Evolutionary conservation across 495 filamentous ascomycete species (phyloP), one percentile per base, ranked within the genome.

Genomic region (Neurospora sp.): DNA sequence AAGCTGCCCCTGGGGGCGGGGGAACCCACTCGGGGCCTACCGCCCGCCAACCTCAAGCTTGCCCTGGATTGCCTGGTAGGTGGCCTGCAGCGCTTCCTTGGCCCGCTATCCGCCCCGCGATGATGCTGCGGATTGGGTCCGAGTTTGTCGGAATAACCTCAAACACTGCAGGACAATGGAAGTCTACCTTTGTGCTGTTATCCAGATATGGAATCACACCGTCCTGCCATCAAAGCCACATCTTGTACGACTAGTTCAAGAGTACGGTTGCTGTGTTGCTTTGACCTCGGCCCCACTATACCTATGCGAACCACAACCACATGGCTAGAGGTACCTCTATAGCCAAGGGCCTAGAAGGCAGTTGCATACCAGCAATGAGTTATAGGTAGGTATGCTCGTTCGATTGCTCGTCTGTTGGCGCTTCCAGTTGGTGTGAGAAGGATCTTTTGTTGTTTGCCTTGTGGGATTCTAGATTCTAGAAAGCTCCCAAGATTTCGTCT

Each of bases 221-320:
- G 22, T 7, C 14, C 27, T 66, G 53, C 53, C 53, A 61, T 27
- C 12, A 61, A 61, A 61, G 53, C 22, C 53, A 66, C 53, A 35
- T 66, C 5, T 66, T 66, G 53, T 66, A 35, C 53, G 53, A 66
- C 53, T 61, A 35, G 35, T 35, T 35, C 35, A 35, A 35, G 35
- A 35, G 35, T 35, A 35, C 22, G 22, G 22, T 53, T 40, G 39
- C 70, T 41, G 38, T 22, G 48, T 22, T 73, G 40, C 44, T 70
- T 66, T 46, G 61, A 70, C 68, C 53, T 75, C 74, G 73, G 27
- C 27, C 53, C 53, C 53, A 35, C 27, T 7, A 31, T 61, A n/a
- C n/a, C n/a, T n/a, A 61, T 61, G 53, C 22, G 53, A 61, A 61
- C 53, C 27, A 66, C 20, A 59, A 59, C 22, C 48, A 27, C 48